Evolutionary conservation across 768 basidiomycete genomes (phyloP).

Genomic region (Lepiota subincarnata): DNA sequence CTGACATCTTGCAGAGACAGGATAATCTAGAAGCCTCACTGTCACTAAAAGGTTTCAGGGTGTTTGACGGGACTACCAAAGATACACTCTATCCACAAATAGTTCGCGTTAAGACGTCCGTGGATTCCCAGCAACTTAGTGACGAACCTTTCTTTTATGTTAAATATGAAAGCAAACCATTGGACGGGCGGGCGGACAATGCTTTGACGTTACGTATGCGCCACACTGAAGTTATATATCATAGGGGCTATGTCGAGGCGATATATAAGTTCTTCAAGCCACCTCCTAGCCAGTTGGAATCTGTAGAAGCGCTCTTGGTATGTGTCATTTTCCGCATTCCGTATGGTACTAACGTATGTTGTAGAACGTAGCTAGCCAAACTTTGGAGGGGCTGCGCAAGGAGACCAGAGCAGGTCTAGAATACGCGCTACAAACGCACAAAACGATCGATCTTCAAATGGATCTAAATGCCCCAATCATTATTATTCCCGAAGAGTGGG

Average conservation of each 20-base stretch:
- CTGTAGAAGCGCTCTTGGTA: slow-evolving; percentile 88
- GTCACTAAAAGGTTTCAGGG: slow-evolving; percentile 79
- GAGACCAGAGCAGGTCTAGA: slow-evolving; percentile 94
- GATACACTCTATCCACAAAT: slow-evolving; percentile 85
- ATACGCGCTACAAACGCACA: slow-evolving; percentile 88
- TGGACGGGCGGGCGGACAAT: slow-evolving; percentile 89
- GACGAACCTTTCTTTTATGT: slow-evolving; percentile 71
- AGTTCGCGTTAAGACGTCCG: slow-evolving; percentile 58
- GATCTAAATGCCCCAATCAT: slow-evolving; percentile 97
- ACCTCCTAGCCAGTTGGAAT: slow-evolving; percentile 91
- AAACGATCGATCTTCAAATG: slow-evolving; percentile 93
- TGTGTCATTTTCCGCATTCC: slow-evolving; percentile 21
- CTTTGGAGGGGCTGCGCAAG: slow-evolving; percentile 87
- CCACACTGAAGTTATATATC: slow-evolving; percentile 96
- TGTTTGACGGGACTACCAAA: slow-evolving; percentile 87
- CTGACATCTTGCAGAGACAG: slow-evolving; percentile 78
- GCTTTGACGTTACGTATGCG: slow-evolving; percentile 87
- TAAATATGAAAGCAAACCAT: slow-evolving; percentile 88
- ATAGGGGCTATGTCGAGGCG: slow-evolving; percentile 89
- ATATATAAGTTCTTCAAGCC: slow-evolving; percentile 90
- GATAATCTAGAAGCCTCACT: slow-evolving; percentile 84
- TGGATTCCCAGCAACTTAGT: slow-evolving; percentile 15
- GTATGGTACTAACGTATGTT: slow-evolving; percentile 10
- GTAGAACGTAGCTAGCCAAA: slow-evolving; percentile 88
- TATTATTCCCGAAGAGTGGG: slow-evolving; percentile 91